These are phyloP conservation scores for Datura wrightii DNA, from an alignment of 257 asterid genomes.

Conservation along the genomic window DNA sequence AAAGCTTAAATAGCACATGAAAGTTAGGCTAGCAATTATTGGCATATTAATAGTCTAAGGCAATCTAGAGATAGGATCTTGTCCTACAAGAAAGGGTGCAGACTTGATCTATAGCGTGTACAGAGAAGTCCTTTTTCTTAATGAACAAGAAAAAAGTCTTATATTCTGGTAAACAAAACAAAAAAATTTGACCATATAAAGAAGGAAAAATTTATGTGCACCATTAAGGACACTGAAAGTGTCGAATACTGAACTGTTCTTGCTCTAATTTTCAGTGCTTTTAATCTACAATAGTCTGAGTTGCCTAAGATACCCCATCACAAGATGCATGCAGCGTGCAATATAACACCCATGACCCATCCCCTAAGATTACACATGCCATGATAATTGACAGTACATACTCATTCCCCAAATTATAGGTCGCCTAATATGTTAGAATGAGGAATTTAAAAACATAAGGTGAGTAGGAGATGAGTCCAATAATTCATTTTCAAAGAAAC, in stretches of 20 bases:
- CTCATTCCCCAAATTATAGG: conserved; percentile 18
- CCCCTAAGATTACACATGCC: not conserved
- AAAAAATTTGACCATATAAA: not conserved
- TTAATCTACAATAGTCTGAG: not conserved
- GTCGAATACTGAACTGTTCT: not conserved
- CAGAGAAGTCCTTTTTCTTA: not conserved
- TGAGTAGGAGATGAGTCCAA: not conserved
- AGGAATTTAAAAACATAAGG: not conserved
- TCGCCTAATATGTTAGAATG: not conserved
- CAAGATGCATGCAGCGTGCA: not conserved
- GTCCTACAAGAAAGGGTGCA: not conserved
- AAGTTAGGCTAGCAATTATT: conserved; percentile 3
- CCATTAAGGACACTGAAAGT: not conserved
- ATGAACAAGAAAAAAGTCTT: not conserved
- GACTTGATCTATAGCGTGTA: not conserved
- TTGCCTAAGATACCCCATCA: conserved; percentile 9
- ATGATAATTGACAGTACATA: not conserved
- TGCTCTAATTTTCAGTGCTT: conserved; percentile 7
- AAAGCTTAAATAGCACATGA: not conserved
- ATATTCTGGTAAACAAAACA: not conserved
- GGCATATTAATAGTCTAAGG: not conserved
- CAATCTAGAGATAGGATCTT: conserved; percentile 24
- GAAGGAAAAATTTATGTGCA: not conserved
- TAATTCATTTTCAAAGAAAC: conserved; percentile 2
- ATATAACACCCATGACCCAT: not conserved